Conservation (phyloP, 2,329 filamentous ascomycete genomes). For the Coleophoma eucalyptorum region DNA sequence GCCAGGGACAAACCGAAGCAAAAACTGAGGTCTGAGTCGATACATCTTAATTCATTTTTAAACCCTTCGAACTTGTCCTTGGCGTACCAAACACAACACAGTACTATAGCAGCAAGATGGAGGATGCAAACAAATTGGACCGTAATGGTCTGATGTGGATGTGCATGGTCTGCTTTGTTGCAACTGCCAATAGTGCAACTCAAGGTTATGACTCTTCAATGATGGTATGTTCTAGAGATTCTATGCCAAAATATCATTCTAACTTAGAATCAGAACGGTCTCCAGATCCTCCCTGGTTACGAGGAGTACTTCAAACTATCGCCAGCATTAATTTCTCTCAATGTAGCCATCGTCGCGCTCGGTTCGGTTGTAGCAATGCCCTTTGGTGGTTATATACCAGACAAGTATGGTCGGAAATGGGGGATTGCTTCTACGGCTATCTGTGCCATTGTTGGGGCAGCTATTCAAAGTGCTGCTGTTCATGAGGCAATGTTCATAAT, state of each 20-base stretch:
- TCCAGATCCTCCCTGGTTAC: constrained; percentile 3
- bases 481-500: constrained; percentile 34
- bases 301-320: constrained; percentile 3
- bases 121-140: neutral
- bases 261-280: neutral
- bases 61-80: too few relatives aligned
- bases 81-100: too few relatives aligned
- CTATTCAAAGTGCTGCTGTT: constrained; percentile 34
- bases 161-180: constrained; percentile 1
- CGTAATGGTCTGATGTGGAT: neutral
- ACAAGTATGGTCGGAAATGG: constrained; percentile 1
- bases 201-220: constrained; percentile 1
- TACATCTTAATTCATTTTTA: too few relatives aligned
- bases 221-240: neutral
- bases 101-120: neutral
- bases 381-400: neutral
- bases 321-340: neutral
- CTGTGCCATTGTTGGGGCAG: constrained; percentile 31
- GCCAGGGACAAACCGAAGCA: too few relatives aligned
- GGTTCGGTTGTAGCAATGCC: neutral
- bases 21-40: too few relatives aligned
- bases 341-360: neutral
- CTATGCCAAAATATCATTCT: neutral
- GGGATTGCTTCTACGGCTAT: neutral
- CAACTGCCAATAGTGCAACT: neutral